Evolutionary conservation across 495 filamentous ascomycete genomes (phyloP).

Genomic region (Penicillium subrubescens): DNA sequence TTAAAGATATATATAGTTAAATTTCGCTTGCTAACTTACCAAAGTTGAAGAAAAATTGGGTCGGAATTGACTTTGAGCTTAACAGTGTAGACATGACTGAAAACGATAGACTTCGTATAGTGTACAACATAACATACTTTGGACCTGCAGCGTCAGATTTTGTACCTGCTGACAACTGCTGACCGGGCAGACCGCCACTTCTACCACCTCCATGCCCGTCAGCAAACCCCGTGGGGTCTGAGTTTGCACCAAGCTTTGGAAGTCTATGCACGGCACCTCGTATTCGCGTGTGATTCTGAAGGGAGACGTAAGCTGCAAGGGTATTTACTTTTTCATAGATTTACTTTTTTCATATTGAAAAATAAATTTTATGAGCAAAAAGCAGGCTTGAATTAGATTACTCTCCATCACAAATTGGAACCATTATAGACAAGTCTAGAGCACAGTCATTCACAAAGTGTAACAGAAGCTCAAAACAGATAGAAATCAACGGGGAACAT

Average conservation of each 20-base stretch:
- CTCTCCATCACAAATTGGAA: neutral
- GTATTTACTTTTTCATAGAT: neutral
- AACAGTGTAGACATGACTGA: neutral
- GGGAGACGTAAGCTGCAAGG: neutral
- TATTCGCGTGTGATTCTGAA: neutral
- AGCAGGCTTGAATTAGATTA: neutral
- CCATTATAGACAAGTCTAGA: conserved; percentile 1
- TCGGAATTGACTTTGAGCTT: neutral
- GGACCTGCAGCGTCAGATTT: neutral
- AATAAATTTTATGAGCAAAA: neutral
- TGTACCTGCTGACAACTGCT: neutral
- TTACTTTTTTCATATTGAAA: neutral
- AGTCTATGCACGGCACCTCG: neutral
- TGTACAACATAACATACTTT: neutral
- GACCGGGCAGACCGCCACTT: neutral
- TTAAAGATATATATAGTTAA: neutral
- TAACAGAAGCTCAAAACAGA: neutral
- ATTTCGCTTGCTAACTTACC: neutral
- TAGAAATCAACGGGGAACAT: neutral
- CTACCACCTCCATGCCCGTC: neutral
- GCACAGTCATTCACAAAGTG: neutral
- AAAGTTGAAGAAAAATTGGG: neutral
- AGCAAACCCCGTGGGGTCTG: neutral
- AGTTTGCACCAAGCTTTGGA: neutral
- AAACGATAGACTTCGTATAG: neutral